These are phyloP conservation scores for Parasarocladium wereldwijsianum DNA, from an alignment of 2,329 filamentous ascomycete genomes.

Conservation along the genomic window DNA sequence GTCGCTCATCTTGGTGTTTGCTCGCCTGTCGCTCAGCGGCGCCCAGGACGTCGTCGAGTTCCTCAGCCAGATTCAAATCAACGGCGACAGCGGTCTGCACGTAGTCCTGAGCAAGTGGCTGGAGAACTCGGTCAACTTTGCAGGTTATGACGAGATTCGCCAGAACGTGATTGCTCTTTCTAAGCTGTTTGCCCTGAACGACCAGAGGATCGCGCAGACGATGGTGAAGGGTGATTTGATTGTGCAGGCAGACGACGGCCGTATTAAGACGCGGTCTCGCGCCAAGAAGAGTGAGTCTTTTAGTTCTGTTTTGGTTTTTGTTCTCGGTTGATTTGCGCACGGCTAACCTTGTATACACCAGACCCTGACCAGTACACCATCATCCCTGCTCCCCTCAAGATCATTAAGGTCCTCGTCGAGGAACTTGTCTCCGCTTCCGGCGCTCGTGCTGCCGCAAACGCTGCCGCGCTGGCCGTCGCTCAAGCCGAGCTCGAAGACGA, in stretches of 20 bases:
- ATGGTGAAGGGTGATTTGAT: constrained; percentile 88
- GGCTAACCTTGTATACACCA: constrained; percentile 18
- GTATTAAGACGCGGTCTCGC: constrained; percentile 89
- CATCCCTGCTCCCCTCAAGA: constrained; percentile 81
- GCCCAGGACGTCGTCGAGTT: constrained; percentile 87
- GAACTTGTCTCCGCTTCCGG: constrained; percentile 76
- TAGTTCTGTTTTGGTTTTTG: background rate
- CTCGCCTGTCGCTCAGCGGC: constrained; percentile 70
- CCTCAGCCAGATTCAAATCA: constrained; percentile 69
- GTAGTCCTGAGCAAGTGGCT: constrained; percentile 92
- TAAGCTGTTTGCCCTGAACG: constrained; percentile 78
- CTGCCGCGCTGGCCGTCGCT: constrained; percentile 48
- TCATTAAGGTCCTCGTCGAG: constrained; percentile 87
- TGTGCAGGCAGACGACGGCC: constrained; percentile 53
- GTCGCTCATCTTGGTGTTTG: constrained; percentile 89
- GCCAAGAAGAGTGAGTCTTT: constrained; percentile 56
- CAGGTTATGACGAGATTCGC: constrained; percentile 94
- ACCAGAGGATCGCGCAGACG: constrained; percentile 62
- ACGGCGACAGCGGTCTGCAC: constrained; percentile 66
- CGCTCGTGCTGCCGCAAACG: constrained; percentile 40
- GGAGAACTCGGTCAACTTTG: constrained; percentile 92
- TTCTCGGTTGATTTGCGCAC: background rate
- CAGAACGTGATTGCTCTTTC: constrained; percentile 93
- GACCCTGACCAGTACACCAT: constrained; percentile 83
- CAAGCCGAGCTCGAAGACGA: constrained; percentile 45